Evolutionary conservation across 2,329 filamentous ascomycete genomes (phyloP).

Genomic region (Neopestalotiopsis sp.): DNA sequence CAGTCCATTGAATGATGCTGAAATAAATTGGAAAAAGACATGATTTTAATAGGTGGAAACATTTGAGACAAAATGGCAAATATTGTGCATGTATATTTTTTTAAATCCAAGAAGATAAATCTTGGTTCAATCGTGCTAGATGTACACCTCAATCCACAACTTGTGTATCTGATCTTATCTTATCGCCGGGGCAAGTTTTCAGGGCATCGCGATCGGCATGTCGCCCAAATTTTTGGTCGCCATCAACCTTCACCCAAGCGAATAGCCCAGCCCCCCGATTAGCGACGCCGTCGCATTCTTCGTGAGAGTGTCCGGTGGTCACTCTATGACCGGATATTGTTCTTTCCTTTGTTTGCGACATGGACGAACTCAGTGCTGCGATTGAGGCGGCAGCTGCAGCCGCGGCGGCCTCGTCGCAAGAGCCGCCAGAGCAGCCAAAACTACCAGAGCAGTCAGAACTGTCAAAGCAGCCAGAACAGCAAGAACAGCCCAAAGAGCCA

Average conservation of each 20-base stretch:
- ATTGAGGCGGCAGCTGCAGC: conserved; percentile 16
- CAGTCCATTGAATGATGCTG: too few species aligned
- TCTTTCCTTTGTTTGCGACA: conserved; percentile 17
- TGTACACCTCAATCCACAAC: background rate
- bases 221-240: conserved; percentile 22
- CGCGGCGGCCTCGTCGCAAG: background rate
- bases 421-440: background rate
- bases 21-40: too few species aligned
- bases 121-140: background rate
- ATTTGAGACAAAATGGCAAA: background rate
- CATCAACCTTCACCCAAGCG: conserved; percentile 11
- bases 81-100: background rate
- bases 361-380: conserved; percentile 19
- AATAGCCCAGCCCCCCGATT: conserved; percentile 1
- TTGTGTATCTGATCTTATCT: conserved; percentile 17
- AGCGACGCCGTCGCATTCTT: conserved; percentile 17
- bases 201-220: conserved; percentile 24
- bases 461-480: background rate
- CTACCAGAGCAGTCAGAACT: background rate
- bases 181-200: conserved; percentile 24
- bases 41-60: too few species aligned
- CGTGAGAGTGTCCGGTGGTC: conserved; percentile 8
- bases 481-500: background rate
- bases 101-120: background rate
- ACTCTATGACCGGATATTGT: conserved; percentile 9